Percentiles rank a stretch among this genome's conserved stretches.
These are phyloP conservation scores for Adansonia grandidieri DNA, from an alignment of 441 rosid genomes.

Conservation along the genomic window DNA sequence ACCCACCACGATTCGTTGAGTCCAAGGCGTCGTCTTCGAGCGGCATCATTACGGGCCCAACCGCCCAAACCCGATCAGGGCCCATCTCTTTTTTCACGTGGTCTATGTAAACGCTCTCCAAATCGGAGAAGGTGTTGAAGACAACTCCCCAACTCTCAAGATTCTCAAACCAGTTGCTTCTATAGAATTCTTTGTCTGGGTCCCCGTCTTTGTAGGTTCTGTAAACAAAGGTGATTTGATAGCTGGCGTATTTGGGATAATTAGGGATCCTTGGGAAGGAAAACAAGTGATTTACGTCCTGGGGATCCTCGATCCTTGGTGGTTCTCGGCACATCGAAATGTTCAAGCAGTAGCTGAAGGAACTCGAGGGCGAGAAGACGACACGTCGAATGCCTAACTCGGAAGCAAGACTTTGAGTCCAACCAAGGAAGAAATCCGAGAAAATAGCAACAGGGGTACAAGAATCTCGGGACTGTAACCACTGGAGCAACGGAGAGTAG, in stretches of 20 bases:
- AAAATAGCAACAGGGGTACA: constrained; percentile 59
- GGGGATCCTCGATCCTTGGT: constrained; percentile 29
- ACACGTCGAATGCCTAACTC: constrained; percentile 42
- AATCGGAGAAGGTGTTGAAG: constrained; percentile 45
- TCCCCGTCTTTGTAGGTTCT: constrained; percentile 35
- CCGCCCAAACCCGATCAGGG: constrained; percentile 49
- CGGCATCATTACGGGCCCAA: constrained; percentile 51
- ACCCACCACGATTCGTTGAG: constrained; percentile 48
- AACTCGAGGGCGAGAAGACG: constrained; percentile 57
- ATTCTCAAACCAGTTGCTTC: constrained; percentile 37
- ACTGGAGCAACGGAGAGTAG: constrained; percentile 39
- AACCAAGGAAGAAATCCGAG: constrained; percentile 62
- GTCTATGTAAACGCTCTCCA: constrained; percentile 51
- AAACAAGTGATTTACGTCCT: constrained; percentile 22
- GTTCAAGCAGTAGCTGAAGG: constrained; percentile 37
- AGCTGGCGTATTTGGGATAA: constrained; percentile 37
- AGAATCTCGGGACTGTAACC: constrained; percentile 46
- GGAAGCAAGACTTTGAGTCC: constrained; percentile 46
- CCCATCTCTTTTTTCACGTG: constrained; percentile 44
- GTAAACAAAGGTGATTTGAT: constrained; percentile 37
- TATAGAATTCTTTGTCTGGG: constrained; percentile 40
- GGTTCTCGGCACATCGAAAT: constrained; percentile 40
- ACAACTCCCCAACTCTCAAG: constrained; percentile 50
- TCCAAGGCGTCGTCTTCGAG: background rate
- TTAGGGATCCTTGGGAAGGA: constrained; percentile 42